Evolutionary conservation across 331 rosid genomes (phyloP).

Genomic region (Erythrophleum ivorense): DNA sequence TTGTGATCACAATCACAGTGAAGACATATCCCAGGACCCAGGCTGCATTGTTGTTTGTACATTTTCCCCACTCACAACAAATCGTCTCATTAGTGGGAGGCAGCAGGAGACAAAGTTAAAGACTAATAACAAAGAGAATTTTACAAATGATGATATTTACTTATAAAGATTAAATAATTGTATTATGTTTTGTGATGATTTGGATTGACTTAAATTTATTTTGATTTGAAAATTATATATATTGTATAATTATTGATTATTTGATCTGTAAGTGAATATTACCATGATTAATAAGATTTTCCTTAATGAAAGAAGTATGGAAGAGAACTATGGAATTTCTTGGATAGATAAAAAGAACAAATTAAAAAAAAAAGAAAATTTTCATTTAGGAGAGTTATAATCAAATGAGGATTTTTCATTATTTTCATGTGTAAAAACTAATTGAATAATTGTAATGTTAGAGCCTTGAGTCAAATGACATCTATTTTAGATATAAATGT

Average conservation of each 20-base stretch:
- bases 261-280: no score
- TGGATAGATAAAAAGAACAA: no score
- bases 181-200: not conserved
- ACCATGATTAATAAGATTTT: no score
- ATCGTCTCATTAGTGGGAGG: not conserved
- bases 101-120: no score
- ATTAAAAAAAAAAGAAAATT: no score
- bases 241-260: no score
- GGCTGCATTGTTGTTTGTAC: slow-evolving; percentile 39
- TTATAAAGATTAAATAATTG: not conserved
- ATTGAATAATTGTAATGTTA: not conserved
- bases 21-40: slow-evolving; percentile 27
- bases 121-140: not conserved
- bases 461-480: not conserved
- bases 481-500: not conserved
- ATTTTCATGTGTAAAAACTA: not conserved
- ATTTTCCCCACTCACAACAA: slow-evolving; percentile 3
- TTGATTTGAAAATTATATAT: no score
- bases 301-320: no score
- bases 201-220: not conserved
- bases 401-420: not conserved
- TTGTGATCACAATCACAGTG: slow-evolving; percentile 39
- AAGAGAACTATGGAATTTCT: no score
- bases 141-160: not conserved
- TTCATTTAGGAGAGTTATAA: not conserved